A percentile compares a stretch with the other conserved stretches of the same genome.
Evolutionary conservation across 75 land plant genomes (phyloP).

Genomic region (Pinus tabuliformis): DNA sequence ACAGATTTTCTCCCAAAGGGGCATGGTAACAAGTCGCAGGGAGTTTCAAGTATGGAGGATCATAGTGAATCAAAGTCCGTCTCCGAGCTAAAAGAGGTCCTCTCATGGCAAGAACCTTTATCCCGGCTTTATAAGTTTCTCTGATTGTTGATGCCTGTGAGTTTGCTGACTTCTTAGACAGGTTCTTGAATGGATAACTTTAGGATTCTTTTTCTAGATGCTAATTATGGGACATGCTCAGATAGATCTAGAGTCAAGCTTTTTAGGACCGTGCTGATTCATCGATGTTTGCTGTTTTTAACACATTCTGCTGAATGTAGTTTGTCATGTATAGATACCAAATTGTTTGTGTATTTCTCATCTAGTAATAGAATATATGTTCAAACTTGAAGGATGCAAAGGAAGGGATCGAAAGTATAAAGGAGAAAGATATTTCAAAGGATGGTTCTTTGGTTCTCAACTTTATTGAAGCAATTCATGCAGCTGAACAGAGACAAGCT

Average conservation of each 20-base stretch:
- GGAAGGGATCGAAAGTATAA: constrained; percentile 9
- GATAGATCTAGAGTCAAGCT: neutral
- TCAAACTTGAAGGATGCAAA: constrained; percentile 21
- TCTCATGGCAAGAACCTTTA: constrained; percentile 27
- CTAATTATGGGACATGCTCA: neutral
- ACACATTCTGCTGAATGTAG: neutral
- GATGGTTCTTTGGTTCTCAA: constrained; percentile 57
- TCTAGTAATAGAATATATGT: constrained; percentile 5
- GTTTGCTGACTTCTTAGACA: neutral
- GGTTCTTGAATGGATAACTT: neutral
- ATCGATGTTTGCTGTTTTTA: neutral
- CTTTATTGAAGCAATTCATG: constrained; percentile 78
- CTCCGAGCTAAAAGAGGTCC: constrained; percentile 40
- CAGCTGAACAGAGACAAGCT: constrained; percentile 83
- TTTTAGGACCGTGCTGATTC: neutral
- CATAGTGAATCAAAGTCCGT: neutral
- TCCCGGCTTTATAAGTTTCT: constrained; percentile 11
- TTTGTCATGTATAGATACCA: neutral
- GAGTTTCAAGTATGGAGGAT: constrained; percentile 4
- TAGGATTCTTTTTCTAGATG: neutral
- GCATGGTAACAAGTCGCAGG: neutral
- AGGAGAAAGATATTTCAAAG: constrained; percentile 21
- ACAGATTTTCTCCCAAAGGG: constrained; percentile 26
- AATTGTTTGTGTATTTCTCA: neutral
- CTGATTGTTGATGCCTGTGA: constrained; percentile 6